Evolutionary conservation across 192 early-diverging fungal genomes (phyloP).

Genomic region (Rhizoclosmatium sp.): DNA sequence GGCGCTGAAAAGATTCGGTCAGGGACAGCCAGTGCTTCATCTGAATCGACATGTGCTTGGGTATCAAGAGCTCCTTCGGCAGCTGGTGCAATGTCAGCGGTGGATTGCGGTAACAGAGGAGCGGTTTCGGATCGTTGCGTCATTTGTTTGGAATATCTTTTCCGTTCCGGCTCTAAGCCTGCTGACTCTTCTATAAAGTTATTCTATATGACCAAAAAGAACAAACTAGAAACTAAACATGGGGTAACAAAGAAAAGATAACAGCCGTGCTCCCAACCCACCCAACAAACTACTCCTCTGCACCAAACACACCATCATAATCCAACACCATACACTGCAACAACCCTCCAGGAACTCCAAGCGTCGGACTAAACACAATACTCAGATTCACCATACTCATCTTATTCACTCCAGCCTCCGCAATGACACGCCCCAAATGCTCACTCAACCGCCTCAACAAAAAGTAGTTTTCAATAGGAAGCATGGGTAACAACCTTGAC

Average conservation of each 20-base stretch:
- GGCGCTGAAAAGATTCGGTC: not conserved
- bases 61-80: not conserved
- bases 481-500: conserved; percentile 72
- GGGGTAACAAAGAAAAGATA: not conserved
- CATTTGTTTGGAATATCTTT: not conserved
- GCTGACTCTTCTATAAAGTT: not conserved
- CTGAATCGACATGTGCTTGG: not conserved
- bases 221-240: not conserved
- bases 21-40: too few relatives aligned
- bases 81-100: not conserved
- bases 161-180: not conserved
- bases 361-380: conserved; percentile 94
- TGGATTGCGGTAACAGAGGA: not conserved
- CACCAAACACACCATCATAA: conserved; percentile 57
- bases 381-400: conserved; percentile 96
- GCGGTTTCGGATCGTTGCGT: not conserved
- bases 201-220: not conserved
- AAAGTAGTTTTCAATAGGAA: conserved; percentile 93
- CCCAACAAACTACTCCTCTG: conserved; percentile 31
- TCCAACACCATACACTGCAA: conserved; percentile 91
- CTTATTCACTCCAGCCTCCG: conserved; percentile 81
- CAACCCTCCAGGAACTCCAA: conserved; percentile 91
- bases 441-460: conserved; percentile 84
- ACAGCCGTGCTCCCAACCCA: conserved; percentile 13
- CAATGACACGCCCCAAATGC: conserved; percentile 90